Evolutionary conservation across 2,329 filamentous ascomycete genomes (phyloP).

Genomic region (Monosporascus sp.): DNA sequence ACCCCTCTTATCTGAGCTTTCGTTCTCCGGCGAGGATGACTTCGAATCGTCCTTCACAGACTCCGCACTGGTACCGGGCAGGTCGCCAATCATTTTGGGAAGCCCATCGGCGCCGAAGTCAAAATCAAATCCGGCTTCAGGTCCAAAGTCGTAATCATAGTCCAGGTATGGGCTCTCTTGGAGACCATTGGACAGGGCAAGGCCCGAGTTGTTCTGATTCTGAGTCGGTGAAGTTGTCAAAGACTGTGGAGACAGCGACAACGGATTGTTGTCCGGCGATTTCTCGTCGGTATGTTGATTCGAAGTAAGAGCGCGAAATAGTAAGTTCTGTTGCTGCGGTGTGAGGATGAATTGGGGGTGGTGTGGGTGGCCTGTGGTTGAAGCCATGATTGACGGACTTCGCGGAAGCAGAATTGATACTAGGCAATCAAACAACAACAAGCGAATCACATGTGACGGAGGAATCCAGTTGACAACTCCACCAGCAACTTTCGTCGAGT

Average conservation of each 20-base stretch:
- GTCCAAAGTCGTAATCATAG: constrained; percentile 72
- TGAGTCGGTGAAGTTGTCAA: constrained; percentile 45
- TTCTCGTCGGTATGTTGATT: constrained; percentile 45
- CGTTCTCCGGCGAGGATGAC: constrained; percentile 56
- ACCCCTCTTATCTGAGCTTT: constrained; percentile 65
- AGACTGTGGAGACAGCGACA: constrained; percentile 43
- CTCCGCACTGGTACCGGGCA: constrained; percentile 48
- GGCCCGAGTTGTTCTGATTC: constrained; percentile 33
- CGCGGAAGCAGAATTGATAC: constrained; percentile 1
- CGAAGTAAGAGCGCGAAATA: constrained; percentile 71
- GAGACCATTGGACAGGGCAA: constrained; percentile 44
- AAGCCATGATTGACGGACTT: constrained; percentile 40
- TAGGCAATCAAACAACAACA: constrained; percentile 1
- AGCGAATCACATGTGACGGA: background rate
- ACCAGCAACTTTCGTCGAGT: background rate
- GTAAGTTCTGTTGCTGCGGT: constrained; percentile 69
- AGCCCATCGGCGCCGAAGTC: constrained; percentile 52
- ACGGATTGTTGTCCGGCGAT: constrained; percentile 28
- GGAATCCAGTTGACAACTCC: background rate
- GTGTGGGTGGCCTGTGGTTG: constrained; percentile 39
- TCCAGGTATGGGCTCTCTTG: constrained; percentile 81
- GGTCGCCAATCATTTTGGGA: constrained; percentile 68
- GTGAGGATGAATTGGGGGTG: constrained; percentile 63
- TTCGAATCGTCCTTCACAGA: constrained; percentile 34
- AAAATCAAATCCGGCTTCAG: constrained; percentile 71